Conservation (phyloP, 1,284 basidiomycete species). For the Vanrija pseudolonga region DNA sequence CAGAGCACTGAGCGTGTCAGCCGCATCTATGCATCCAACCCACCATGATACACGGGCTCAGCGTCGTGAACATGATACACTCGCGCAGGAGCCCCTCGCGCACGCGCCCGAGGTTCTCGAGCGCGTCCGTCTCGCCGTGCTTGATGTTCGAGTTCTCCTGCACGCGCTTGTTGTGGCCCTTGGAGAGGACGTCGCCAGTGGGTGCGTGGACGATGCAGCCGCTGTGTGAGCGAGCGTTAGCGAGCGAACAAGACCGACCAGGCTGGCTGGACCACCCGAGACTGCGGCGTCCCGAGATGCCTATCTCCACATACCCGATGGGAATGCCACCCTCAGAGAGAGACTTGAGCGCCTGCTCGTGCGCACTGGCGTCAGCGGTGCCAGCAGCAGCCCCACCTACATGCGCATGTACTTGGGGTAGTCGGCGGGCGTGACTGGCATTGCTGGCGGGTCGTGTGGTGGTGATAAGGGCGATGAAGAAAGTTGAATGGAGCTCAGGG, state of each 20-base stretch:
- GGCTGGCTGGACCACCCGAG: too few relatives aligned
- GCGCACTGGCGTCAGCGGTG: slow-evolving; percentile 17
- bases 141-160: slow-evolving; percentile 24
- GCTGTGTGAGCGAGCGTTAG: slow-evolving; percentile 3
- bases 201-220: slow-evolving; percentile 34
- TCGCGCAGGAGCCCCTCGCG: slow-evolving; percentile 24
- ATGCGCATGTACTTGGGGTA: slow-evolving; percentile 28
- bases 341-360: slow-evolving; percentile 29
- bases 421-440: slow-evolving; percentile 19
- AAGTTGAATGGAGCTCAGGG: too few relatives aligned
- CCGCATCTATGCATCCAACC: background rate
- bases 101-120: slow-evolving; percentile 36
- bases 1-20: slow-evolving; percentile 20
- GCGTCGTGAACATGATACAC: slow-evolving; percentile 34
- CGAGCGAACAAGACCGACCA: background rate
- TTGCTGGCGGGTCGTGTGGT: background rate
- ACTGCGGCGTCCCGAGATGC: too few relatives aligned
- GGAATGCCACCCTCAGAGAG: slow-evolving; percentile 36
- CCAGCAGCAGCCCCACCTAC: slow-evolving; percentile 8
- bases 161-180: slow-evolving; percentile 33
- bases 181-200: slow-evolving; percentile 26
- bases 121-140: slow-evolving; percentile 38
- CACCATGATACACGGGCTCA: slow-evolving; percentile 33
- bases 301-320: slow-evolving; percentile 23
- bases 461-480: background rate